Evolutionary conservation across 2,329 filamentous ascomycete species (phyloP).

Genomic region (Curvularia hawaiiensis): DNA sequence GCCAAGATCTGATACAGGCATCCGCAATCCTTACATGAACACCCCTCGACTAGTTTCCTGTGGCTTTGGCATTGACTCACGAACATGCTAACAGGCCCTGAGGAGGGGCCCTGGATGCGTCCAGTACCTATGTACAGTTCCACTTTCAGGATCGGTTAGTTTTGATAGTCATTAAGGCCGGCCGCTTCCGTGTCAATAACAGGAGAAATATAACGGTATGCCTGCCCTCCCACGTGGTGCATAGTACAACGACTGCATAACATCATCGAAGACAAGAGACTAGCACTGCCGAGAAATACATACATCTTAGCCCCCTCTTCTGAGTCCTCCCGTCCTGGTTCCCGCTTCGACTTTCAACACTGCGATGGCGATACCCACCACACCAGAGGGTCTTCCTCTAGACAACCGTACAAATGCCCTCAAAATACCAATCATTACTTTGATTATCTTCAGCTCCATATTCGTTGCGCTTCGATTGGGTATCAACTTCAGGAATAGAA

Average conservation of each 20-base stretch:
- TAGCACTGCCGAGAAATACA: neutral
- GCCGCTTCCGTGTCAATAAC: neutral
- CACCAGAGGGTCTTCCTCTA: conserved; percentile 21
- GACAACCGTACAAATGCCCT: conserved; percentile 31
- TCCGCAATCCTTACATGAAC: neutral
- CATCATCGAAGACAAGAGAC: neutral
- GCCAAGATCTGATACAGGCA: neutral
- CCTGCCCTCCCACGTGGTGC: neutral
- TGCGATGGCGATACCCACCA: conserved; percentile 22
- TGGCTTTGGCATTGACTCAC: neutral
- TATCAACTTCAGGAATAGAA: conserved; percentile 29
- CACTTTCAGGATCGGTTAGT: conserved; percentile 1
- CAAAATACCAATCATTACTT: conserved; percentile 27
- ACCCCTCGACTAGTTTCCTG: conserved; percentile 6
- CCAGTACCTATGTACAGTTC: conserved; percentile 7
- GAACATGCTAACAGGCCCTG: neutral
- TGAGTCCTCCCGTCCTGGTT: conserved; percentile 5
- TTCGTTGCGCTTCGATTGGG: conserved; percentile 29
- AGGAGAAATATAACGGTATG: conserved; percentile 13
- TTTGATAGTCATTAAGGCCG: conserved; percentile 2
- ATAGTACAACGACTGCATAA: neutral
- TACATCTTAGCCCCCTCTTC: neutral
- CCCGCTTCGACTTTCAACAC: neutral
- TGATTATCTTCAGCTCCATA: conserved; percentile 30
- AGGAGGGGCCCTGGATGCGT: conserved; percentile 2